Base-by-base conservation (phyloP, 495 filamentous ascomycete genomes). In the Penicillium pancosmium region DNA sequence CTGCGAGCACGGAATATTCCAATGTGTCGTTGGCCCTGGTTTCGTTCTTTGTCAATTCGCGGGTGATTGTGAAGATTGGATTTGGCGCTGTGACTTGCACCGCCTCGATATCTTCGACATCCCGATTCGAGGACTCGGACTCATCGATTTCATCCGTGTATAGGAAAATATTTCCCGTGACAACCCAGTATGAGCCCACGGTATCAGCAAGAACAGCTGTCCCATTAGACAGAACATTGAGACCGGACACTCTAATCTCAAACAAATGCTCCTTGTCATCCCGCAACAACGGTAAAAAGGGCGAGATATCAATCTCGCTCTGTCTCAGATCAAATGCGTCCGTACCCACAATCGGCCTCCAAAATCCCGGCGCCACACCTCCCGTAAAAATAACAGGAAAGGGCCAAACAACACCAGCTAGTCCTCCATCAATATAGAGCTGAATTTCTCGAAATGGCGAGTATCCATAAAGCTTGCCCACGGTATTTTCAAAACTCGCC, bases 371-470 rank as follows among this genome's bases (percentile, higher is more conserved):
- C 2, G 86, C 87, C 1, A 97, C 84, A 4, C 92, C 92, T 5
- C 92, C 92, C 5, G 92, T 95, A 62, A 96, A 97, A 36, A 96
- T 91, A 31, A 92, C 78, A 0, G 91, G 89, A 57, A 93, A 94
- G 4, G 92, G 92, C 90, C 89, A 95, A 7, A 84, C 80, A 4
- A 94, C 89, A 0, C 92, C 92, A 15, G 90, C 89, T 8, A 94
- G 73, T 33, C 80, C 77, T 2, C 84, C 89, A 65, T 96, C 89
- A 57, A 96, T 89, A 41, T 86, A 81, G 2, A 95, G 74, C 60
- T 96, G 90, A 8, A 95, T 79, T 69, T 97, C 92, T 9, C 92
- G 84, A 67, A 91, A 96, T 0, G 91, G 90, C 18, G 86, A 88
- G 63, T 84, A 86, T 2, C 90, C 91, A 41, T 86, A 86, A 2